Conservation (phyloP, 768 basidiomycete species). For the Amanita jacksonii region DNA sequence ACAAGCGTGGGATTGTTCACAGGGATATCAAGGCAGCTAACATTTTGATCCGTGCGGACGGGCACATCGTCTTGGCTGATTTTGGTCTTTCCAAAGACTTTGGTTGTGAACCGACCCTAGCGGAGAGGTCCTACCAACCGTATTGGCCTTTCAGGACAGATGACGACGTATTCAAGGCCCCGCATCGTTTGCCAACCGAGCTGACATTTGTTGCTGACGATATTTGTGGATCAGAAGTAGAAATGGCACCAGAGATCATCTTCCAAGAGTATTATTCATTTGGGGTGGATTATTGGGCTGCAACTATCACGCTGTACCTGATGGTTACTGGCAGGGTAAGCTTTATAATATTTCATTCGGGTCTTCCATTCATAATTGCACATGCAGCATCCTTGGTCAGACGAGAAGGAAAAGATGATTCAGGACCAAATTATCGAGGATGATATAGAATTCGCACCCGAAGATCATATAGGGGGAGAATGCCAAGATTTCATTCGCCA, state of each 20-base stretch:
- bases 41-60: constrained; percentile 21
- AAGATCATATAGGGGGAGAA: constrained; percentile 18
- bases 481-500: constrained; percentile 20
- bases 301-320: constrained; percentile 65
- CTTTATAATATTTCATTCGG: not conserved
- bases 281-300: constrained; percentile 64
- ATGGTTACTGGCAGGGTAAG: constrained; percentile 51
- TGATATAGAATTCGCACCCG: constrained; percentile 13
- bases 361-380: not conserved
- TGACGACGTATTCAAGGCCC: constrained; percentile 15
- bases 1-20: constrained; percentile 24
- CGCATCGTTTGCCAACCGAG: constrained; percentile 16
- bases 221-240: constrained; percentile 21
- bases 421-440: constrained; percentile 16
- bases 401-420: constrained; percentile 12
- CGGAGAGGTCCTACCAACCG: constrained; percentile 22
- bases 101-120: constrained; percentile 13
- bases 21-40: constrained; percentile 26
- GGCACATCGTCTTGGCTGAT: constrained; percentile 24
- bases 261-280: constrained; percentile 18
- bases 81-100: constrained; percentile 25
- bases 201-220: constrained; percentile 18
- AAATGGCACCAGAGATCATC: constrained; percentile 25
- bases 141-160: constrained; percentile 22
- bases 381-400: constrained; percentile 9